Conservation (phyloP, 108 stramenopile genomes). For the Aurantiochytrium sp. region DNA sequence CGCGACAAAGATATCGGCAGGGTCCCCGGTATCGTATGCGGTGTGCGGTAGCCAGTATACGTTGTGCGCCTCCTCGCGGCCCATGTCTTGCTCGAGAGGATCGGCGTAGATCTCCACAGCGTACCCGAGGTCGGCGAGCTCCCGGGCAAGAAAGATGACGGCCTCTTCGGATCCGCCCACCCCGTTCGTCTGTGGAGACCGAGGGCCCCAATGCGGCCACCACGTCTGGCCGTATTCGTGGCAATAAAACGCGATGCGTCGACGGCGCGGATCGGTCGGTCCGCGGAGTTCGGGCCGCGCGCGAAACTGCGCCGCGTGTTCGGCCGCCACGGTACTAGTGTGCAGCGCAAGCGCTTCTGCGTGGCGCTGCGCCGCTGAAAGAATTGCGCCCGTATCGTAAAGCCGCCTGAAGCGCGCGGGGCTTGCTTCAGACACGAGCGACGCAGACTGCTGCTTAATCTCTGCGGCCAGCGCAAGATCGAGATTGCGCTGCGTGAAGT, state of each 20-base stretch:
- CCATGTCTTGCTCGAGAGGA: neutral
- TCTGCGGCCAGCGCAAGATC: too few relatives aligned
- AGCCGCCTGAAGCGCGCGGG: too few relatives aligned
- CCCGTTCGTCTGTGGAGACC: conserved; percentile 35
- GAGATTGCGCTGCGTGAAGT: too few relatives aligned
- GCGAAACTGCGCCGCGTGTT: neutral
- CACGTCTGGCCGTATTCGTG: conserved; percentile 56
- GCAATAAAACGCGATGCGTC: conserved; percentile 50
- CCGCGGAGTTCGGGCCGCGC: neutral
- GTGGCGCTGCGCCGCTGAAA: neutral
- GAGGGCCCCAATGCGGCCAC: conserved; percentile 56
- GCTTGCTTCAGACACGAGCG: too few relatives aligned
- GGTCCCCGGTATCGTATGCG: conserved; percentile 33
- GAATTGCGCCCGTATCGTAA: too few relatives aligned
- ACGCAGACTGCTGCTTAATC: too few relatives aligned
- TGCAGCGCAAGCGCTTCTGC: neutral
- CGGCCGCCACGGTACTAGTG: neutral
- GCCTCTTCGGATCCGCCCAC: conserved; percentile 59
- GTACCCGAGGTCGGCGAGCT: conserved; percentile 46
- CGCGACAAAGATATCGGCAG: conserved; percentile 53
- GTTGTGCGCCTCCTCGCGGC: neutral
- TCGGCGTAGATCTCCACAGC: conserved; percentile 47
- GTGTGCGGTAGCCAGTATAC: neutral
- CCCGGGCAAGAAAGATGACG: conserved; percentile 46
- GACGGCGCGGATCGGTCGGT: neutral